Base-by-base conservation (phyloP, 306 rosid genomes). In the Cotoneaster glaucophyllus region DNA sequence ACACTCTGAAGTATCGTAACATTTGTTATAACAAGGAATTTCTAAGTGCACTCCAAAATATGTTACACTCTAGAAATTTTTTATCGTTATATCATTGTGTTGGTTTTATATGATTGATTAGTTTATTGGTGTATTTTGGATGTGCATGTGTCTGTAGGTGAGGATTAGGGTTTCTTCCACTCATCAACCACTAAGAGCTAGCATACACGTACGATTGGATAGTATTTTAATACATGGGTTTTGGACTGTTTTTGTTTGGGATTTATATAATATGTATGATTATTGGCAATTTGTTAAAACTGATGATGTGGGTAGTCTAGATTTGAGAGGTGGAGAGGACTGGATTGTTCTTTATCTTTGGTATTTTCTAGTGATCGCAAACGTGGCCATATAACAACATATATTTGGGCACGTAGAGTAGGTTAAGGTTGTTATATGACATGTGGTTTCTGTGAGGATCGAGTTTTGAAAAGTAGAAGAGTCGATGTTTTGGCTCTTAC, bases 141-240 rank as follows among this genome's bases (percentile, higher is more conserved):
- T 11, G 9, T 52, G 17, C 37, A 1, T 63, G 31, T 39, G 57
- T 50, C 22, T 76, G 19, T 76, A 29, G 71, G 8, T 69, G 48
- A 68, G 67, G 43, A 24, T 78, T 80, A 19, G 79, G 43, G 82
- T 89, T 89, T 78, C 94, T 86, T 91, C 79, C 90, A 86, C 94
- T 87, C 90, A 50, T 89, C 88, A 85, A 86, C 82, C 5, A 81
- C 87, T 68, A 24, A 21, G 54, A 22, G 83, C 28, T 78, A 28
- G 77, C 77, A 71, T 80, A 81, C 88, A 83, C n/a, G 83, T 48
- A 81, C 70, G 48, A 61, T 73, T 58, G 39, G 15, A 28, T 7
- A n/a, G 1, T 3, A 2, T 24, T 22, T 57, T 2, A 5, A 68
- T 70, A 19, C 44, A 19, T 10, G 68, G 67, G 57, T 66, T 22